These are phyloP conservation scores for Fusarium humuli DNA, from an alignment of 2,329 filamentous ascomycete species.

Conservation along the genomic window DNA sequence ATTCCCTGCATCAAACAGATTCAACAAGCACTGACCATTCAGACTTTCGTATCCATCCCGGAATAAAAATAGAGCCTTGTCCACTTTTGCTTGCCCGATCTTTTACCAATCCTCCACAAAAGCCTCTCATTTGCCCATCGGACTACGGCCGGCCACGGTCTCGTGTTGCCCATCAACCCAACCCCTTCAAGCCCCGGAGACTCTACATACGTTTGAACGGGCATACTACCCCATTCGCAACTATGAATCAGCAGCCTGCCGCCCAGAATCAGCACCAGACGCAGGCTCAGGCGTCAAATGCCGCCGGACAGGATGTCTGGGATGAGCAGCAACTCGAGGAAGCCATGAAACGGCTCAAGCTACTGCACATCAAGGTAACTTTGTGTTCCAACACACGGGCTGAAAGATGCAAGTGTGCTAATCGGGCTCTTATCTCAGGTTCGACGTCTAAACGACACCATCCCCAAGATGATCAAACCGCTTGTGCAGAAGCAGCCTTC, in stretches of 20 bases:
- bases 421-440: constrained; percentile 45
- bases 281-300: constrained; percentile 34
- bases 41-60: constrained; percentile 4
- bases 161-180: constrained; percentile 32
- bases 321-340: constrained; percentile 64
- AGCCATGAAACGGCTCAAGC: constrained; percentile 63
- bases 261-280: constrained; percentile 30
- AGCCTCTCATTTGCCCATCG: constrained; percentile 16
- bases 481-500: constrained; percentile 62
- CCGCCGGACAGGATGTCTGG: constrained; percentile 50
- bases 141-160: constrained; percentile 18
- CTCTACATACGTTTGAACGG: constrained; percentile 1
- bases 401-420: constrained; percentile 33
- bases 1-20: constrained; percentile 26
- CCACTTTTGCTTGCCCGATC: constrained; percentile 18
- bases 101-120: constrained; percentile 14
- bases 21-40: constrained; percentile 9
- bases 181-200: constrained; percentile 20
- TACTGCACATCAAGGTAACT: constrained; percentile 66
- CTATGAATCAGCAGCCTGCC: constrained; percentile 42
- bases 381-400: constrained; percentile 13
- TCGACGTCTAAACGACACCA: constrained; percentile 52
- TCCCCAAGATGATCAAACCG: constrained; percentile 58
- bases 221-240: constrained; percentile 15
- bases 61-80: constrained; percentile 26